These are phyloP conservation scores for Populus tremula DNA, from an alignment of 345 rosid genomes.

Conservation along the genomic window DNA sequence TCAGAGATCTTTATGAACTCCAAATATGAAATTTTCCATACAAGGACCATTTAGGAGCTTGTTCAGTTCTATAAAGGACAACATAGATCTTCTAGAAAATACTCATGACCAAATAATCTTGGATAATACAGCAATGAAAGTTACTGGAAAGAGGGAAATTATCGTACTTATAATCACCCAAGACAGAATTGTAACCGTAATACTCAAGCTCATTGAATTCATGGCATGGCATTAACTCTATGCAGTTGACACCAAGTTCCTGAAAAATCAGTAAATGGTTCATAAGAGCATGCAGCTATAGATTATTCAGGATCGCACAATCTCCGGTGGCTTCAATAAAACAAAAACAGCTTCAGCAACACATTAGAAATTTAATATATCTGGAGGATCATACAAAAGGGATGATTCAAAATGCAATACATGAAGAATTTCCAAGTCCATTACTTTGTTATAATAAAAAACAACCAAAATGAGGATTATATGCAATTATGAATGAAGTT, in stretches of 20 bases:
- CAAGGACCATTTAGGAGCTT: background rate
- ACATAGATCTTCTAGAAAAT: conserved; percentile 1
- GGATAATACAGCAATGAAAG: conserved; percentile 9
- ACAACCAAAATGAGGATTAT: background rate
- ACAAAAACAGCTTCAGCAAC: background rate
- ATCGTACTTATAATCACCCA: conserved; percentile 76
- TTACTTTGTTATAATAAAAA: background rate
- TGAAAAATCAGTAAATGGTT: conserved; percentile 37
- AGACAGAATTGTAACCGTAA: conserved; percentile 73
- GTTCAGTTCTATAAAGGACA: background rate
- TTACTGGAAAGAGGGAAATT: conserved; percentile 15
- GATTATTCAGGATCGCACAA: background rate
- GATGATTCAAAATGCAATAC: background rate
- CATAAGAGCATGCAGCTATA: conserved; percentile 12
- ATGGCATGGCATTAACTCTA: conserved; percentile 97
- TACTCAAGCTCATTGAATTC: conserved; percentile 96
- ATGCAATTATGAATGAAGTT: background rate
- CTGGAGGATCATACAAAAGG: background rate
- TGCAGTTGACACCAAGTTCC: conserved; percentile 96
- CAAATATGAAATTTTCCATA: background rate
- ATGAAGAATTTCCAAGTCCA: background rate
- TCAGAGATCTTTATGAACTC: background rate
- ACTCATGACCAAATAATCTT: conserved; percentile 7
- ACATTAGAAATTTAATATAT: background rate
- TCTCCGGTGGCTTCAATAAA: conserved; percentile 3